Evolutionary conservation across 129 eudicot species (phyloP), one percentile per base, ranked within the genome.

Genomic region (Sambucus nigra): DNA sequence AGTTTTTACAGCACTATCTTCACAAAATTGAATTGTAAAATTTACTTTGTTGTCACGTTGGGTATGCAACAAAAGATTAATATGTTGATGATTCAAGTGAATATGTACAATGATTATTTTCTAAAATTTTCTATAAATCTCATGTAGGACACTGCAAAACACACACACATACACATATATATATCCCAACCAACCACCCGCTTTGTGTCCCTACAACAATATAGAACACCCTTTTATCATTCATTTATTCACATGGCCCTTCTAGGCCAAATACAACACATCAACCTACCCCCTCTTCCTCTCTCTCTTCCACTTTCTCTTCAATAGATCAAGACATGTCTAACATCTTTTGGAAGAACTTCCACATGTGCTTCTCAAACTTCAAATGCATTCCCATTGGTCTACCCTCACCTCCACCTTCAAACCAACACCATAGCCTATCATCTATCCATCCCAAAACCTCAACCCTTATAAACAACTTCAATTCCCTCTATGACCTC

Each of bases 311-410:
- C 33, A 5, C 6, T 18, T 26, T 38, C 60, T 58, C 73, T 50
- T 26, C 15, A 22, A 28, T 18, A 29, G 11, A 49, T 23, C 20
- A 50, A 31, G 17, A 57, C 51, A 79, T 79, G 86, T 67, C 77
- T 12, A 59, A 22, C 35, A 27, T 79, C 42, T 32, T 76, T 18
- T 61, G 71, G 78, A 80, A 80, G 56, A 71, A 55, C 58, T 39
- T 71, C 53, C 52, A 63, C 65, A 65, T 71, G 10, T 80, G 82
- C 61, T 64, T 80, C 76, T 68, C 82, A 66, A 79, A 68, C n/a
- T 28, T 75, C 69, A 79, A 75, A 59, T 74, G 76, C 51, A 58
- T 72, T 6, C 73, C 84, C 47, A 25, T 69, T 1, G 53, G 58
- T 25, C 69, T 53, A n/a, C 27, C 71, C 22, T 69, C 57, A 13